Conservation (phyloP, 1,139 yeast genomes). For the Saccharomyces uvarum region DNA sequence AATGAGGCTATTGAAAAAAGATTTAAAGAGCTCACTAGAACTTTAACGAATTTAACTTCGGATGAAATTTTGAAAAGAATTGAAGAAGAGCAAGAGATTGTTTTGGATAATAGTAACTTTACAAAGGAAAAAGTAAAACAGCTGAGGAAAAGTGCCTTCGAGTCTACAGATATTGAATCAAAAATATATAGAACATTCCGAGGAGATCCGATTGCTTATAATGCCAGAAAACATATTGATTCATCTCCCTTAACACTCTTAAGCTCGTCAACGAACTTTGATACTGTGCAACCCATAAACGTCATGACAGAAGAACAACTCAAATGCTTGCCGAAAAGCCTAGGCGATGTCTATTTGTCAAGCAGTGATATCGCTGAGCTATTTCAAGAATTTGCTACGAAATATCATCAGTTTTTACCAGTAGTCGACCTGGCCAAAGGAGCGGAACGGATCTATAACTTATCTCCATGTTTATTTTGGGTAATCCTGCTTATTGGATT, state of each 20-base stretch:
- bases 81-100: conserved; percentile 21
- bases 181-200: not conserved
- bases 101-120: conserved; percentile 26
- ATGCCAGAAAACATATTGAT: conserved; percentile 3
- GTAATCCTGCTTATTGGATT: conserved; percentile 80
- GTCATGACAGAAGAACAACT: conserved; percentile 38
- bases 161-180: not conserved
- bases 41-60: conserved; percentile 46
- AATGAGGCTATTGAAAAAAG: conserved; percentile 79
- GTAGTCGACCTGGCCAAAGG: conserved; percentile 77
- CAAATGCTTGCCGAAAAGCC: conserved; percentile 54
- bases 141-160: conserved; percentile 5
- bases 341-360: conserved; percentile 57
- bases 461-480: conserved; percentile 91
- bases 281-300: conserved; percentile 1
- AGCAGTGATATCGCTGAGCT: conserved; percentile 57
- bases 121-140: conserved; percentile 28
- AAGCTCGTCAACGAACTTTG: not conserved
- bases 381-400: conserved; percentile 59
- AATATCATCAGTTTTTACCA: conserved; percentile 80
- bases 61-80: conserved; percentile 37
- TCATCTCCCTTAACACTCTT: conserved; percentile 1
- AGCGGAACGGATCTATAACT: conserved; percentile 66
- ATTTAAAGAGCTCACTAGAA: conserved; percentile 56
- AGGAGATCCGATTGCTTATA: not conserved